Evolutionary conservation across 345 rosid species (phyloP).

Genomic region (Capsella bursapastoris): DNA sequence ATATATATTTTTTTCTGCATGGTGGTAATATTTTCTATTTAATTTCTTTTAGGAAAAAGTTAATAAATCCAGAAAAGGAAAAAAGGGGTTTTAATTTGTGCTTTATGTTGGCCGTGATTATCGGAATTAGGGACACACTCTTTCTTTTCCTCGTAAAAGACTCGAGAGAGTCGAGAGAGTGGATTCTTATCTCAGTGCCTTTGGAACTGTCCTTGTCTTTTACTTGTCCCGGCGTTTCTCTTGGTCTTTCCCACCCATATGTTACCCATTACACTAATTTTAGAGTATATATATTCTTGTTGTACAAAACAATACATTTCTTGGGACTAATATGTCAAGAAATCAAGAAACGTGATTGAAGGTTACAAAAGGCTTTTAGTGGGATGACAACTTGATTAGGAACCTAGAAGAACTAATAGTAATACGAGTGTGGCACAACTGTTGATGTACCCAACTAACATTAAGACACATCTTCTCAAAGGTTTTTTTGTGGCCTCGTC

Average conservation of each 20-base stretch:
- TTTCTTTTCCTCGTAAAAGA: constrained; percentile 23
- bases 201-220: constrained; percentile 37
- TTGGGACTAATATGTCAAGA: background rate
- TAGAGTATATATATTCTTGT: background rate
- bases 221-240: constrained; percentile 26
- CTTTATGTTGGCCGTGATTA: constrained; percentile 40
- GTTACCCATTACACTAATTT: background rate
- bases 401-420: too few relatives aligned
- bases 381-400: background rate
- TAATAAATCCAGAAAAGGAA: background rate
- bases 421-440: background rate
- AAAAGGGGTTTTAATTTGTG: background rate
- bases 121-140: constrained; percentile 22
- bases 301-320: background rate
- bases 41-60: background rate
- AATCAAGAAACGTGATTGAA: constrained; percentile 3
- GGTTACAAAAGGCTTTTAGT: constrained; percentile 13
- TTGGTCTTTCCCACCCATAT: constrained; percentile 29
- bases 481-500: constrained; percentile 10
- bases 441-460: constrained; percentile 26
- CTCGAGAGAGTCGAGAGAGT: constrained; percentile 15
- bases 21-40: background rate
- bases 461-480: constrained; percentile 12
- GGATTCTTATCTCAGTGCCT: constrained; percentile 34
- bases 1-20: too few relatives aligned